These are phyloP conservation scores for Mycena galopus DNA, from an alignment of 768 basidiomycete genomes.

Conservation along the genomic window DNA sequence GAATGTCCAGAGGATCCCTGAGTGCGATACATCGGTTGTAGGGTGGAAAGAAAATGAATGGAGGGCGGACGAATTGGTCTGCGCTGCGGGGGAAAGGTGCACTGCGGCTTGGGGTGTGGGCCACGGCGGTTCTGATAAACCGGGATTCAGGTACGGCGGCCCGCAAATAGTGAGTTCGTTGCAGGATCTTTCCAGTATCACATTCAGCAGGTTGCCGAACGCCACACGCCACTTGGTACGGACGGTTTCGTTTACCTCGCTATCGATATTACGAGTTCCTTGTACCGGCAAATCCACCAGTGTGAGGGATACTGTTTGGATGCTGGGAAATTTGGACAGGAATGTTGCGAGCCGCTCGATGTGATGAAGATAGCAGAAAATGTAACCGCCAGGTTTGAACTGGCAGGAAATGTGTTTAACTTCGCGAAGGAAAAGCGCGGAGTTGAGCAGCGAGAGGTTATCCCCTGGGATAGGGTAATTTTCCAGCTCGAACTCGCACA, in stretches of 20 bases:
- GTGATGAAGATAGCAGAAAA: conserved; percentile 20
- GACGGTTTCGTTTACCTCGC: conserved; percentile 7
- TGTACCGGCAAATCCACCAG: too few relatives aligned
- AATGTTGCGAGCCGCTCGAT: conserved; percentile 22
- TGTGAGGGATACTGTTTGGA: background rate
- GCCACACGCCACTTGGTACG: background rate
- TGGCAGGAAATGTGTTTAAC: conserved; percentile 11
- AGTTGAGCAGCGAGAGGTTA: conserved; percentile 15
- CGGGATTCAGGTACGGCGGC: background rate
- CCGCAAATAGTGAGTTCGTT: background rate
- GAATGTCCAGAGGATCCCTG: conserved; percentile 4
- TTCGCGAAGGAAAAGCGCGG: conserved; percentile 4
- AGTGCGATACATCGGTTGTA: background rate
- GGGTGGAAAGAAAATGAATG: conserved; percentile 7
- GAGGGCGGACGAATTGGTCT: background rate
- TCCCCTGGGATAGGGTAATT: conserved; percentile 9
- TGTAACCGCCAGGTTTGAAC: conserved; percentile 2
- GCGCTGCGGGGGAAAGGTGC: background rate
- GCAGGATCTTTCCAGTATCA: conserved; percentile 10
- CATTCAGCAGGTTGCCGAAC: background rate
- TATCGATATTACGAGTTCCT: conserved; percentile 4
- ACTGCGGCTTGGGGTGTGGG: background rate
- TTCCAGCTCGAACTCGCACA: conserved; percentile 7
- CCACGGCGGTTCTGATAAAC: background rate
- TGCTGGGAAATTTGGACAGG: conserved; percentile 3